phyloP scores from a whole-genome alignment of 164 flowering plant species.

The Amborella trichopoda region DNA sequence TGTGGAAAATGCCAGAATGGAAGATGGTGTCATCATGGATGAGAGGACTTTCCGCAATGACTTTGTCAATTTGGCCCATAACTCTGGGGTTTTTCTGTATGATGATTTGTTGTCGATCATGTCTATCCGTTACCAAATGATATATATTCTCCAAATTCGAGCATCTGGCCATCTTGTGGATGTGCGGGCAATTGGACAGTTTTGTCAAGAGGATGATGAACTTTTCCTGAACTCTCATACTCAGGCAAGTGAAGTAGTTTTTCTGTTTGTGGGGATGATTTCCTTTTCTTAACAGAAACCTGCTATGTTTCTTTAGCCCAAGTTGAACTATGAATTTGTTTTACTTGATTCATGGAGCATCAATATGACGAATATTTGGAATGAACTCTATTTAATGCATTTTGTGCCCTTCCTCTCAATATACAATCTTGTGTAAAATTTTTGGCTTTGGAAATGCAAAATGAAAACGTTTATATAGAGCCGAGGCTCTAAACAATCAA shows the following conservation, averaged over 20 bases:
- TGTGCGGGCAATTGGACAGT: conserved; percentile 73
- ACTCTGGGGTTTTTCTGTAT: conserved; percentile 84
- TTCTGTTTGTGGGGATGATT: too few species aligned
- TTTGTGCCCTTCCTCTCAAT: too few species aligned
- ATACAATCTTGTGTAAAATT: too few species aligned
- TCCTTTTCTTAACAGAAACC: too few species aligned
- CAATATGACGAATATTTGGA: too few species aligned
- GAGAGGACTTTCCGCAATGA: conserved; percentile 79
- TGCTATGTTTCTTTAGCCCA: too few species aligned
- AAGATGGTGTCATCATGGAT: conserved; percentile 76
- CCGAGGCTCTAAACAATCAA: too few species aligned
- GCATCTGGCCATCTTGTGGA: conserved; percentile 82
- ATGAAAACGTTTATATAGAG: too few species aligned
- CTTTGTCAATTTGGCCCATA: conserved; percentile 68
- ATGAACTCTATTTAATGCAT: too few species aligned
- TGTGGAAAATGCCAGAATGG: conserved; percentile 37
- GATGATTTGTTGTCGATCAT: conserved; percentile 89
- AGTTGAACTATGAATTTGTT: too few species aligned
- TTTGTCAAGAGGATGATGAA: conserved; percentile 95
- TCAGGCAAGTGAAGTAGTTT: conserved; percentile 68
- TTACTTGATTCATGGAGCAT: too few species aligned
- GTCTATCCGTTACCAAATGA: conserved; percentile 81
- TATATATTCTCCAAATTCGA: conserved; percentile 87
- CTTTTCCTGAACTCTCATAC: conserved; percentile 74
- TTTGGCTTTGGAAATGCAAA: too few species aligned